Conservation (phyloP, 352 stramenopile species). For the Halophytophthora batemanensis region DNA sequence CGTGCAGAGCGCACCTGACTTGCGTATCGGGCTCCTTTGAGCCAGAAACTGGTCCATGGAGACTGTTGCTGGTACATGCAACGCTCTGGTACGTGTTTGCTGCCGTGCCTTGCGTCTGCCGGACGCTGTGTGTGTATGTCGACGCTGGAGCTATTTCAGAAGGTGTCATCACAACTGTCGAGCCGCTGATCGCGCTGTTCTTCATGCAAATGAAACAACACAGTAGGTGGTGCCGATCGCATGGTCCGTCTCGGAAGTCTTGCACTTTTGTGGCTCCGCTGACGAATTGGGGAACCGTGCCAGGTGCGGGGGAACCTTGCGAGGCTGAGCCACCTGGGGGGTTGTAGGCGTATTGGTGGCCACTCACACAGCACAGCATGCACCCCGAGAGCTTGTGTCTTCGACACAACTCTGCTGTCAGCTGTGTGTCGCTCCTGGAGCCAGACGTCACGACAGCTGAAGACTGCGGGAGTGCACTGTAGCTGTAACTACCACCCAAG, state of each 20-base stretch:
- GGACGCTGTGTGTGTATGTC: background rate
- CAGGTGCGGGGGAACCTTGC: background rate
- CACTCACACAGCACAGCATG: constrained; percentile 47
- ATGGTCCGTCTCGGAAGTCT: constrained; percentile 21
- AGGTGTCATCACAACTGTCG: background rate
- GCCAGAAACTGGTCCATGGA: background rate
- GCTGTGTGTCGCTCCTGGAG: background rate
- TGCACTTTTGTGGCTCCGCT: constrained; percentile 3
- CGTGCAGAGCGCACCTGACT: constrained; percentile 48
- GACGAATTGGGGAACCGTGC: background rate
- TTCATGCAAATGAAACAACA: constrained; percentile 70
- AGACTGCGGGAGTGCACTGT: constrained; percentile 1
- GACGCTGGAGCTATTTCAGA: background rate
- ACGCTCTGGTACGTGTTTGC: background rate
- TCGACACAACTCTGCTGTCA: constrained; percentile 12
- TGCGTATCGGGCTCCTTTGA: constrained; percentile 1
- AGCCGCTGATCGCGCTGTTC: background rate
- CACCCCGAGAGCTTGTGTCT: constrained; percentile 68
- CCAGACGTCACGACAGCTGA: background rate
- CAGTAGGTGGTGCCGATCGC: constrained; percentile 46
- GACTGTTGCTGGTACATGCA: background rate
- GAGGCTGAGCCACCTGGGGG: background rate
- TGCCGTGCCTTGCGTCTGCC: background rate
- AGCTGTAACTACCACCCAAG: constrained; percentile 7
- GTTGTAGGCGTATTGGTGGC: constrained; percentile 3